Percentiles rank a stretch among this genome's conserved stretches.
Evolutionary conservation across 257 asterid genomes (phyloP).

Genomic region (Plantago ovata): DNA sequence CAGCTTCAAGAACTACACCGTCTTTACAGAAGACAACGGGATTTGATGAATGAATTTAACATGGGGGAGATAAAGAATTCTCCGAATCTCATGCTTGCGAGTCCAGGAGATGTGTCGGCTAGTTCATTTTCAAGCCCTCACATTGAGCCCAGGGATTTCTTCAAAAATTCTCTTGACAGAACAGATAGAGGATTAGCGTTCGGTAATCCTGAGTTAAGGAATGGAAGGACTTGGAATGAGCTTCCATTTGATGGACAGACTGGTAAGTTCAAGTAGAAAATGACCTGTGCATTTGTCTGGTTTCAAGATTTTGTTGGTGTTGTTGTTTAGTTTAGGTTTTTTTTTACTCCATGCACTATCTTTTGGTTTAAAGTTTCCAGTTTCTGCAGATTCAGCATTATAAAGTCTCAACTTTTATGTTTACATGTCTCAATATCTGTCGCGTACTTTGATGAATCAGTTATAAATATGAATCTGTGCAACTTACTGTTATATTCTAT

Average conservation of each 20-base stretch:
- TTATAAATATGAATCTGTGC: not conserved
- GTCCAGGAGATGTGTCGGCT: conserved; percentile 15
- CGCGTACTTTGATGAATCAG: not conserved
- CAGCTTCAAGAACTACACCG: conserved; percentile 90
- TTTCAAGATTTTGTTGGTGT: conserved; percentile 16
- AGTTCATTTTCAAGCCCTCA: conserved; percentile 26
- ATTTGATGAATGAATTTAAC: conserved; percentile 53
- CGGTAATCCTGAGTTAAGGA: conserved; percentile 21
- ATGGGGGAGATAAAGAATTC: conserved; percentile 13
- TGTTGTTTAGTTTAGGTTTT: not conserved
- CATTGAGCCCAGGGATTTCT: conserved; percentile 26
- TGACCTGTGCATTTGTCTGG: not conserved
- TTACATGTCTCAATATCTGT: not conserved
- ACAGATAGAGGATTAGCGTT: conserved; percentile 20
- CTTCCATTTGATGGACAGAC: conserved; percentile 25
- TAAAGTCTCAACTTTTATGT: too few relatives aligned
- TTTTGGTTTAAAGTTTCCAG: not conserved
- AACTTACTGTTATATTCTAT: not conserved
- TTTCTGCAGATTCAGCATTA: too few relatives aligned
- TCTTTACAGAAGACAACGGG: conserved; percentile 57
- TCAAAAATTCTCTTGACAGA: conserved; percentile 23
- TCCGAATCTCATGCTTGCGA: not conserved
- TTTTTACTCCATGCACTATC: conserved; percentile 6
- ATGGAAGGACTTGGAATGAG: conserved; percentile 28
- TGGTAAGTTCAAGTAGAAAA: conserved; percentile 33